phyloP scores from a whole-genome alignment of 257 asterid genomes.

The Solanum bulbocastanum region DNA sequence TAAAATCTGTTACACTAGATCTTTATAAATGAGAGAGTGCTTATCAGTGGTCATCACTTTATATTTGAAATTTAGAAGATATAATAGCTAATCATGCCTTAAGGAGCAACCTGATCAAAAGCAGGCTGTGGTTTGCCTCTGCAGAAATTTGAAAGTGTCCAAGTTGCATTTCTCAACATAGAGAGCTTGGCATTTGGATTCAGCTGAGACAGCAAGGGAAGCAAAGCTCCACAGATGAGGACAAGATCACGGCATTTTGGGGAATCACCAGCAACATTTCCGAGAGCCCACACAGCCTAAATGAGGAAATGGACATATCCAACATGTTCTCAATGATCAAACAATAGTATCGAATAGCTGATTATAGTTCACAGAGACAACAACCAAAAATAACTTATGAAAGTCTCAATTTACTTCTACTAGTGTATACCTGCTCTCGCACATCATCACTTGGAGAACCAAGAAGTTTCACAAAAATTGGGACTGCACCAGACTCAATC shows the following conservation, averaged over 20 bases:
- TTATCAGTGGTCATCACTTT: background rate
- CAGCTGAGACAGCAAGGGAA: conserved; percentile 62
- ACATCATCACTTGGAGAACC: conserved; percentile 8
- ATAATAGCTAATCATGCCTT: background rate
- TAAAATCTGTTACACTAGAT: background rate
- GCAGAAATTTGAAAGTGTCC: conserved; percentile 2
- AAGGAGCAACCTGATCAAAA: conserved; percentile 63
- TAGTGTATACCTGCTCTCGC: conserved; percentile 11
- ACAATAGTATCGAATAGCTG: background rate
- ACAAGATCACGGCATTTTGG: conserved; percentile 57
- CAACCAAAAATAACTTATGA: background rate
- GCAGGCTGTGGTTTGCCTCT: conserved; percentile 72
- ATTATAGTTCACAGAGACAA: background rate
- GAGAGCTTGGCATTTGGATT: conserved; percentile 77
- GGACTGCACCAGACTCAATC: conserved; percentile 13
- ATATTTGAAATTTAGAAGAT: background rate
- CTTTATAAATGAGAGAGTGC: background rate
- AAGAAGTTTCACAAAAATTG: conserved; percentile 15
- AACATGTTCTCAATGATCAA: background rate
- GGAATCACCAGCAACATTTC: conserved; percentile 94
- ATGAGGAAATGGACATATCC: background rate
- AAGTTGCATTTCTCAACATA: conserved; percentile 57
- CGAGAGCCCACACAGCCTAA: conserved; percentile 97
- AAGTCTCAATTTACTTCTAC: background rate
- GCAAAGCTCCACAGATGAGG: conserved; percentile 45